Conservation (phyloP, 805 yeast genomes). For the Yamadazyma takamatsuzukensis region DNA sequence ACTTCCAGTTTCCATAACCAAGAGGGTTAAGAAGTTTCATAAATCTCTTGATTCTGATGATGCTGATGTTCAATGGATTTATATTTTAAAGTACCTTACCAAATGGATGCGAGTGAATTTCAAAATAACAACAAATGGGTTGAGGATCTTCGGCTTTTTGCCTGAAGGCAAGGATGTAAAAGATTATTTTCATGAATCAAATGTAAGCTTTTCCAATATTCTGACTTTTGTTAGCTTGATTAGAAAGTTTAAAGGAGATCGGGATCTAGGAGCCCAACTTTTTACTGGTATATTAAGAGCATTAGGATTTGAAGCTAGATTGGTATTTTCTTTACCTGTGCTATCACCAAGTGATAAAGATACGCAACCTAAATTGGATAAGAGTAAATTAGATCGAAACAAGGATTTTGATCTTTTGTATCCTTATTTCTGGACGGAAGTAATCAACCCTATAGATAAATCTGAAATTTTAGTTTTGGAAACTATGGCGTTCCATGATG, state of each 20-base stretch:
- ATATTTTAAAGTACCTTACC: slow-evolving; percentile 26
- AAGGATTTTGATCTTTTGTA: slow-evolving; percentile 30
- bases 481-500: slow-evolving; percentile 26
- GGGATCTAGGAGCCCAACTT: slow-evolving; percentile 32
- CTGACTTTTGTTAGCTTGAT: slow-evolving; percentile 12
- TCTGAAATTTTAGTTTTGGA: slow-evolving; percentile 25
- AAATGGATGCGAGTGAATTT: slow-evolving; percentile 33
- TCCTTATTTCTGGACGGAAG: slow-evolving; percentile 36
- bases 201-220: slow-evolving; percentile 10
- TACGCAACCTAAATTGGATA: slow-evolving; percentile 22
- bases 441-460: slow-evolving; percentile 25
- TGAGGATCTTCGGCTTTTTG: slow-evolving; percentile 25
- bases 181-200: slow-evolving; percentile 20
- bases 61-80: slow-evolving; percentile 19
- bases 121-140: slow-evolving; percentile 25
- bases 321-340: slow-evolving; percentile 30
- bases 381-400: slow-evolving; percentile 15
- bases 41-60: slow-evolving; percentile 3
- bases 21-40: slow-evolving; percentile 15
- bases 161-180: slow-evolving; percentile 12
- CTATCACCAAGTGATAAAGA: slow-evolving; percentile 13
- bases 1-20: slow-evolving; percentile 19
- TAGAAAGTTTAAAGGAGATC: slow-evolving; percentile 24
- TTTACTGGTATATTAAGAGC: slow-evolving; percentile 26
- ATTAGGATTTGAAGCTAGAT: slow-evolving; percentile 26